phyloP scores from a whole-genome alignment of 257 asterid species.

The Solanum ossicruentum region DNA sequence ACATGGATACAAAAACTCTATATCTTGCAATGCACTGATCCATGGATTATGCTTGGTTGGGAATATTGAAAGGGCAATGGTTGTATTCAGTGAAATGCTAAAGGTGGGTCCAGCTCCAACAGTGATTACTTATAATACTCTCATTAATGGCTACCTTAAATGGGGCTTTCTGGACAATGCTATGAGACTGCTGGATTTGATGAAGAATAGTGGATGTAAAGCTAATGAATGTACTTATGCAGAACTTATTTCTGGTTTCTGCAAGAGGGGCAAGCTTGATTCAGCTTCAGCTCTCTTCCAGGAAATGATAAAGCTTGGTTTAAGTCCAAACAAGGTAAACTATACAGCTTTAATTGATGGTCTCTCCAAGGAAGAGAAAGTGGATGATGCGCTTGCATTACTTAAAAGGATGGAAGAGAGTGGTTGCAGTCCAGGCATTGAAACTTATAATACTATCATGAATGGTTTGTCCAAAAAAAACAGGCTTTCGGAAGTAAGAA shows the following conservation, averaged over 20 bases:
- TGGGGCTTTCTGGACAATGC: slow-evolving; percentile 51
- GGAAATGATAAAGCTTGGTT: slow-evolving; percentile 63
- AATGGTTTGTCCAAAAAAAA: slow-evolving; percentile 49
- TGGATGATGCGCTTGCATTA: slow-evolving; percentile 52
- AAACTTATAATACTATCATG: slow-evolving; percentile 63
- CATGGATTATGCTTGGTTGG: slow-evolving; percentile 60
- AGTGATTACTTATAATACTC: slow-evolving; percentile 59
- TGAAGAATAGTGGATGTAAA: slow-evolving; percentile 61
- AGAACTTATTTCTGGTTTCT: slow-evolving; percentile 71
- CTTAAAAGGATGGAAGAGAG: slow-evolving; percentile 37
- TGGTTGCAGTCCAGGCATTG: slow-evolving; percentile 45
- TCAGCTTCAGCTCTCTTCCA: slow-evolving; percentile 46
- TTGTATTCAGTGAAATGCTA: slow-evolving; percentile 58
- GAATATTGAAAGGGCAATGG: slow-evolving; percentile 57
- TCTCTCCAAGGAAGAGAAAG: slow-evolving; percentile 62
- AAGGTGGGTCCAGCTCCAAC: slow-evolving; percentile 62
- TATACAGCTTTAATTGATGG: slow-evolving; percentile 70
- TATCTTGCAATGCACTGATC: slow-evolving; percentile 56
- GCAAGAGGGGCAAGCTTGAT: slow-evolving; percentile 45
- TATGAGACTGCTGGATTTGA: slow-evolving; percentile 65
- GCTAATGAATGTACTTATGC: slow-evolving; percentile 75
- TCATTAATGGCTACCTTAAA: slow-evolving; percentile 51
- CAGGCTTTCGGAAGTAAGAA: slow-evolving; percentile 54
- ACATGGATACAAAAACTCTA: slow-evolving; percentile 37
- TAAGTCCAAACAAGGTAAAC: slow-evolving; percentile 62